phyloP scores from a whole-genome alignment of 352 stramenopile genomes.

The Thalassiosira ordinaria region DNA sequence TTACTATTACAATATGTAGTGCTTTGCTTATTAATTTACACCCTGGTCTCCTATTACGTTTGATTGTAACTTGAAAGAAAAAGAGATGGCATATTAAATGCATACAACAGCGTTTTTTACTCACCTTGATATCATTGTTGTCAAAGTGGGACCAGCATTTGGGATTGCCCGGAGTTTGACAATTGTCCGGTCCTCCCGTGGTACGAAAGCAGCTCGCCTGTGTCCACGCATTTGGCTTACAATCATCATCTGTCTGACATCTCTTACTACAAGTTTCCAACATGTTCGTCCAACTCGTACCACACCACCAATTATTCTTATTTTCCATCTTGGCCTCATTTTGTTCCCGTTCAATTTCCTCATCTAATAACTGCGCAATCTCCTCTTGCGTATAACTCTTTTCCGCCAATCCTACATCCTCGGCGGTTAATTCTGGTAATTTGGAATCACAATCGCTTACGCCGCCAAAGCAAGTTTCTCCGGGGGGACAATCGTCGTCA shows the following conservation, averaged over 20 bases:
- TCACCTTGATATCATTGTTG: too few relatives aligned
- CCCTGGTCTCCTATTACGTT: too few relatives aligned
- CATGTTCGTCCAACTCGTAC: conserved; percentile 42
- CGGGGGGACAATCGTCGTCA: conserved; percentile 35
- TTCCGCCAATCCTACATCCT: conserved; percentile 37
- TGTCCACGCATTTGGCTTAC: conserved; percentile 28
- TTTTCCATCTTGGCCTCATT: conserved; percentile 40
- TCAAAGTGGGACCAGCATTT: too few relatives aligned
- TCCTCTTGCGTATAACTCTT: conserved; percentile 45
- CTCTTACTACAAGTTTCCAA: conserved; percentile 47
- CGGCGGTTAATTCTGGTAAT: conserved; percentile 38
- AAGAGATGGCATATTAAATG: too few relatives aligned
- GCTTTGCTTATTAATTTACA: too few relatives aligned
- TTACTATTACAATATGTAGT: too few relatives aligned
- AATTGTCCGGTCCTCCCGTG: conserved; percentile 44
- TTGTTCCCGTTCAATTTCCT: conserved; percentile 22
- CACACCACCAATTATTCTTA: conserved; percentile 52
- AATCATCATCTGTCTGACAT: conserved; percentile 40
- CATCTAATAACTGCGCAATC: conserved; percentile 27
- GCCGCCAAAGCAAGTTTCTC: conserved; percentile 41
- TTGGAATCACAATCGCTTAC: conserved; percentile 39
- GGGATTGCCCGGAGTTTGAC: conserved; percentile 26
- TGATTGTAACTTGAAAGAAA: too few relatives aligned
- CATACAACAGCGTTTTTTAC: too few relatives aligned
- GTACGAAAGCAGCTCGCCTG: conserved; percentile 34